Evolutionary conservation across 805 yeast genomes (phyloP).

Genomic region (Alloascoidea hylecoeti): DNA sequence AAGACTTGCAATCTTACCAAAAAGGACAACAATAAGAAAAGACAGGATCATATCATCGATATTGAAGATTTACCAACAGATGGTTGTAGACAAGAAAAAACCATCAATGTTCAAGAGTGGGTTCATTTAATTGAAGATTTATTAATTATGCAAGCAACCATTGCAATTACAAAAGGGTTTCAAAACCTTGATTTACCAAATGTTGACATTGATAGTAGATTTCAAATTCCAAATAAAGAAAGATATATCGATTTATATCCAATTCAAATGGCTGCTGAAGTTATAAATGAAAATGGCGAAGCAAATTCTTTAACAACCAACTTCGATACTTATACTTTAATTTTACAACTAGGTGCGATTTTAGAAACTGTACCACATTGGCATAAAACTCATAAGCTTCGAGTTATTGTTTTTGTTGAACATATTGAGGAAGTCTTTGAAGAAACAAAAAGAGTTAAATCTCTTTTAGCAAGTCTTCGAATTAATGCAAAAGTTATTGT

Average conservation of each 20-base stretch:
- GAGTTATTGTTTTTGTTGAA: conserved; percentile 90
- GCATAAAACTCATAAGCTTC: conserved; percentile 58
- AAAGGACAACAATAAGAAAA: conserved; percentile 2
- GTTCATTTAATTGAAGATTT: conserved; percentile 86
- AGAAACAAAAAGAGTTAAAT: conserved; percentile 47
- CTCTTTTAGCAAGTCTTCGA: conserved; percentile 60
- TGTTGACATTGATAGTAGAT: conserved; percentile 5
- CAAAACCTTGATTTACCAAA: conserved; percentile 49
- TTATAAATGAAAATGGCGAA: conserved; percentile 48
- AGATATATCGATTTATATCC: conserved; percentile 84
- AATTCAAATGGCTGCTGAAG: conserved; percentile 87
- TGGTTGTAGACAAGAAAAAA: conserved; percentile 52
- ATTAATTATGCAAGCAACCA: conserved; percentile 75
- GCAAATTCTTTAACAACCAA: conserved; percentile 69
- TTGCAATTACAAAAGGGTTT: conserved; percentile 90
- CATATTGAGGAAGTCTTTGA: conserved; percentile 50
- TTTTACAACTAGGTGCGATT: conserved; percentile 88
- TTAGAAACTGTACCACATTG: conserved; percentile 87
- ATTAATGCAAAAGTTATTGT: conserved; percentile 76
- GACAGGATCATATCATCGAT: conserved; percentile 14
- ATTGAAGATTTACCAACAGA: conserved; percentile 64
- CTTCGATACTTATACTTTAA: conserved; percentile 90
- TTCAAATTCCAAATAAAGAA: conserved; percentile 14
- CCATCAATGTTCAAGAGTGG: conserved; percentile 70
- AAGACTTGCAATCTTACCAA: not conserved